These are phyloP conservation scores for Aspergillus cavernicola DNA, from an alignment of 495 filamentous ascomycete species.

Conservation along the genomic window DNA sequence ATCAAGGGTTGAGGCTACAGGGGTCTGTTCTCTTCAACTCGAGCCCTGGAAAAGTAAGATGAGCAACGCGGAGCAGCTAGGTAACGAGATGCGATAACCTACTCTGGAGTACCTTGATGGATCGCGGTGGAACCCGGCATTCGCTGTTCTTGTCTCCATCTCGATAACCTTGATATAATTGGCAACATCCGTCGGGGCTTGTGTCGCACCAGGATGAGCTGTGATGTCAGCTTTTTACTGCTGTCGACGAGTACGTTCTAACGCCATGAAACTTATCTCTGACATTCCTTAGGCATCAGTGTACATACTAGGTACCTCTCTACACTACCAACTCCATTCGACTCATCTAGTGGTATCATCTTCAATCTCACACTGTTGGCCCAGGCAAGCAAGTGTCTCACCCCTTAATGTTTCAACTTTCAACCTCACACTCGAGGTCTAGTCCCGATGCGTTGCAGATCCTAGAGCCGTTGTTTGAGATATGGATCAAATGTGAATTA, in stretches of 20 bases:
- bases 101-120: no score
- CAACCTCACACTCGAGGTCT: background rate
- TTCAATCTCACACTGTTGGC: no score
- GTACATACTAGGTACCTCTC: no score
- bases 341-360: no score
- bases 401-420: constrained; percentile 1
- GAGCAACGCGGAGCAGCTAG: background rate
- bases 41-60: background rate
- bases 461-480: constrained; percentile 9
- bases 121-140: constrained; percentile 2
- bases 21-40: background rate
- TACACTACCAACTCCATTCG: no score
- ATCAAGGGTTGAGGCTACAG: background rate
- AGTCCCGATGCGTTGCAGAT: constrained; percentile 8
- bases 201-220: background rate
- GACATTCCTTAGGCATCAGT: no score
- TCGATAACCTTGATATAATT: constrained; percentile 1
- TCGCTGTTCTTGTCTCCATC: background rate
- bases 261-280: no score
- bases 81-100: background rate
- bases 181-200: background rate
- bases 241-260: no score
- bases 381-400: background rate
- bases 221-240: no score
- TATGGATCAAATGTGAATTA: background rate